These are phyloP conservation scores for Paragyromitra xinjiangensis DNA, from an alignment of 495 filamentous ascomycete genomes.

Conservation along the genomic window DNA sequence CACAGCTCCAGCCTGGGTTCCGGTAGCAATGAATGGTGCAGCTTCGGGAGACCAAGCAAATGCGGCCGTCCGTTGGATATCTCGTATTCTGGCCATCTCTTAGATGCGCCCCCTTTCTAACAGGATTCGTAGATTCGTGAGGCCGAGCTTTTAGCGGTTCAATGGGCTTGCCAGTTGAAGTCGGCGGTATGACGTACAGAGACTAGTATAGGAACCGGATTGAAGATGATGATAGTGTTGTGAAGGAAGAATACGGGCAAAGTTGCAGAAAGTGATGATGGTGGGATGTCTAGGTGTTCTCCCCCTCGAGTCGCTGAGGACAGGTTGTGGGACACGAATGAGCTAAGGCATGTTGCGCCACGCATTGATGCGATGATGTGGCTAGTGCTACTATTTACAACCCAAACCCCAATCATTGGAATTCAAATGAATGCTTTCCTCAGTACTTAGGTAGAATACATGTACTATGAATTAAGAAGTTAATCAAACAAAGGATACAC, in stretches of 20 bases:
- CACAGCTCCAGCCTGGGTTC: conserved; percentile 91
- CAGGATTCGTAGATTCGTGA: conserved; percentile 40
- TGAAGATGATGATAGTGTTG: conserved; percentile 30
- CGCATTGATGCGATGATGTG: conserved; percentile 46
- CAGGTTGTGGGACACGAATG: conserved; percentile 51
- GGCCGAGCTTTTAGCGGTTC: conserved; percentile 36
- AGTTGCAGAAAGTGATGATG: conserved; percentile 37
- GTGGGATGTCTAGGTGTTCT: conserved; percentile 53
- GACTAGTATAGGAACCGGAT: conserved; percentile 10
- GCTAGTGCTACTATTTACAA: conserved; percentile 40
- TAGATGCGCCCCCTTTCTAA: conserved; percentile 51
- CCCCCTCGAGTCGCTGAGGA: conserved; percentile 36
- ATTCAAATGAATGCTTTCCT: not conserved
- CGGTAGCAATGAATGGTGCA: conserved; percentile 86
- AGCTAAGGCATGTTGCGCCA: conserved; percentile 50
- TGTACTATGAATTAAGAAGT: conserved; percentile 33
- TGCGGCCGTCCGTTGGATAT: conserved; percentile 93
- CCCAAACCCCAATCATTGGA: conserved; percentile 12
- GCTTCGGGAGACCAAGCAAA: conserved; percentile 93
- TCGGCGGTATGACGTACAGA: conserved; percentile 19
- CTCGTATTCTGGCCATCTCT: conserved; percentile 88
- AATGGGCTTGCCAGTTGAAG: conserved; percentile 28
- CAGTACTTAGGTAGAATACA: not conserved
- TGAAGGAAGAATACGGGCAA: conserved; percentile 26
- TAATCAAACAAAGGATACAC: conserved; percentile 40